Conservation (phyloP, 2,329 filamentous ascomycete genomes). For the Monosporascus sp. region DNA sequence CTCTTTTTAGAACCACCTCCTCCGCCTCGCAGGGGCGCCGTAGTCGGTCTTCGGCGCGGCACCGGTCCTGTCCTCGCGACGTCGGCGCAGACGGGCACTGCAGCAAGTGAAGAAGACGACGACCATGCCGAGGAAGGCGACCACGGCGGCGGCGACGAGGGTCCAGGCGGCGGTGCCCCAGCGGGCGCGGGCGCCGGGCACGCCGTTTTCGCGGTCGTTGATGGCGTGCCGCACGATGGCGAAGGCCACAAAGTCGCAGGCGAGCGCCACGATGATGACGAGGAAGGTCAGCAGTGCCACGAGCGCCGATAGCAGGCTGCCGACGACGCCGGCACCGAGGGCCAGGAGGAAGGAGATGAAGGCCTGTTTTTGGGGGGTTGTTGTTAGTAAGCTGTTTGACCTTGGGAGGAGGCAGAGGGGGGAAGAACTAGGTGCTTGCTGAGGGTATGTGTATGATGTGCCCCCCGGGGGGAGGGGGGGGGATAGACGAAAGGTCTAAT, state of each 20-base stretch:
- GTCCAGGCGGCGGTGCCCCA: slow-evolving; percentile 57
- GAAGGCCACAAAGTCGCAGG: slow-evolving; percentile 41
- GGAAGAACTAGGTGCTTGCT: slow-evolving; percentile 7
- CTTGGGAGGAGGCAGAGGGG: slow-evolving; percentile 20
- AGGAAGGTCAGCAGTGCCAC: slow-evolving; percentile 35
- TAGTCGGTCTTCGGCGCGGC: slow-evolving; percentile 20
- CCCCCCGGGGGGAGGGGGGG: no score
- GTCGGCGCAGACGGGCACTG: slow-evolving; percentile 39
- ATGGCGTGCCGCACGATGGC: slow-evolving; percentile 25
- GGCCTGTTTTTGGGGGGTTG: slow-evolving; percentile 10
- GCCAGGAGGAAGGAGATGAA: slow-evolving; percentile 42
- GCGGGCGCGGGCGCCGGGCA: slow-evolving; percentile 28
- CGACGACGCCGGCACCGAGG: slow-evolving; percentile 37
- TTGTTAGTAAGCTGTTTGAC: neutral
- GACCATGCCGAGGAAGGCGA: slow-evolving; percentile 48
- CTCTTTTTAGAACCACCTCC: slow-evolving; percentile 5
- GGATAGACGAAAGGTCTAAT: neutral
- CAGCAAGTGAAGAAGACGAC: slow-evolving; percentile 60
- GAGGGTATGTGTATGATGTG: no score
- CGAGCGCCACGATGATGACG: slow-evolving; percentile 35
- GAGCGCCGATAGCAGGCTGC: slow-evolving; percentile 34
- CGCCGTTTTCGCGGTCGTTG: slow-evolving; percentile 11
- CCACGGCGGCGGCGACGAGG: slow-evolving; percentile 49
- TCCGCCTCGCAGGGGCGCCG: slow-evolving; percentile 15
- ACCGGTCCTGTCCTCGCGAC: slow-evolving; percentile 21